Base-by-base conservation (phyloP, 148 eudicot genomes). In the Pouteria glomerata region DNA sequence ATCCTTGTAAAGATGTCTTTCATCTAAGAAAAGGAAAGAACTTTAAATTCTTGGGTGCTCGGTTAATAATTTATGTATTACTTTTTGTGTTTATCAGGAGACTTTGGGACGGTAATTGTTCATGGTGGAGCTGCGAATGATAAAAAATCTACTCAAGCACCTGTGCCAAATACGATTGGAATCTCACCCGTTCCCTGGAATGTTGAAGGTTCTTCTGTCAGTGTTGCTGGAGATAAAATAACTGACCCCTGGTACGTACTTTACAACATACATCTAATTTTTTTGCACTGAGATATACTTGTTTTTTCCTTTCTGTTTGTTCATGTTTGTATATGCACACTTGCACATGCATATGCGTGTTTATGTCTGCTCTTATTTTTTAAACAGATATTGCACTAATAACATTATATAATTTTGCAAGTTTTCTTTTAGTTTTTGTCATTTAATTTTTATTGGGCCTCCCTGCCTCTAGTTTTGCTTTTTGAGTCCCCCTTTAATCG, bases 31-130 rank as follows among this genome's bases (percentile, higher is more conserved):
- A 3, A 33, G 4, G 53, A 68, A 69, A 35, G 34, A 12, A 35
- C 13, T 31, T 12, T n/a, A 53, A 23, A 10, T 13, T 6, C 4
- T 35, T 58, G 55, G 21, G 56, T 15, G 14, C 21, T 1, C 33
- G 1, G 21, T 27, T 58, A 2, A 29, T 73, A 30, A 35, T 39
- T 66, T 66, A 13, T 73, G 60, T 73, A 68, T 29, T 70, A 6
- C 57, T 51, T n/a, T 57, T 8, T 82, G 24, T 73, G 55, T 63
- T 63, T 19, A 57, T 63, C 86, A 95, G 98, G 88, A 83, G 88
- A 90, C 70, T 96, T 82, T 82, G 99, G 97, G 71, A 96, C 97
- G 63, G 75, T 96, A 48, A 81, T 96, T 61, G 88, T 96, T 67
- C 97, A 82, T 73, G 86, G 85, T 80, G 87, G 83, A 78, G 83